Base-by-base conservation (phyloP, 495 filamentous ascomycete genomes). In the Penicillium cinerascens region DNA sequence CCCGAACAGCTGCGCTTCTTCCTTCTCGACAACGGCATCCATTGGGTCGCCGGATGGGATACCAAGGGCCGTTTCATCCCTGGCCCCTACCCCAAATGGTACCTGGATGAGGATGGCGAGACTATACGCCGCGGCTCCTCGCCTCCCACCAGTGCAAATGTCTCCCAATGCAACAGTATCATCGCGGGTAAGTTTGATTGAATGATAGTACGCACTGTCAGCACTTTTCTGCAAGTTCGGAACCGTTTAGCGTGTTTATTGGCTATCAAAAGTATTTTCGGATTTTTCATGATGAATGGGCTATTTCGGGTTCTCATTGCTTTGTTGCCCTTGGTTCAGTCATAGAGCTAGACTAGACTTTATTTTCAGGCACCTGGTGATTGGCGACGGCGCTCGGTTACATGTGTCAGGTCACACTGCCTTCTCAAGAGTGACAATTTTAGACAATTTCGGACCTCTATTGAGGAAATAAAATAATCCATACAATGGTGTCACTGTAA, bases 41-140 rank as follows among this genome's bases (percentile, higher is more conserved):
- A 67, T 59, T 77, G 70, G 67, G 72, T 77, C 35, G 65, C 71
- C 21, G 74, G 69, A 40, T 77, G 74, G 74, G 72, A 77, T 41
- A 60, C 69, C 13, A 62, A 72, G 45, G 71, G 69, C 13, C 65
- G 59, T 17, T 77, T 77, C 52, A 73, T 77, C 38, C 71, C 68
- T 22, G 74, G 74, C 2, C 74, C 74, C 6, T 77, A 77, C 45
- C 71, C 69, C 23, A 72, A 72, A 50, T 77, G 72, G 72, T 69
- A 60, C 49, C 58, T 71, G 23, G 74, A 77, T 45, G 49, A 66
- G 20, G 69, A 72, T 47, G 65, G 63, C 35, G 54, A 60, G 35
- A 71, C 70, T 22, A 71, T 77, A 69, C 69, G 57, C n/a, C 72
- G 68, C 17, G 60, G 63, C 17, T 61, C 65, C 17, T 62, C 67